Base-by-base conservation (phyloP, 306 rosid species). In the Glycine tomentella region DNA sequence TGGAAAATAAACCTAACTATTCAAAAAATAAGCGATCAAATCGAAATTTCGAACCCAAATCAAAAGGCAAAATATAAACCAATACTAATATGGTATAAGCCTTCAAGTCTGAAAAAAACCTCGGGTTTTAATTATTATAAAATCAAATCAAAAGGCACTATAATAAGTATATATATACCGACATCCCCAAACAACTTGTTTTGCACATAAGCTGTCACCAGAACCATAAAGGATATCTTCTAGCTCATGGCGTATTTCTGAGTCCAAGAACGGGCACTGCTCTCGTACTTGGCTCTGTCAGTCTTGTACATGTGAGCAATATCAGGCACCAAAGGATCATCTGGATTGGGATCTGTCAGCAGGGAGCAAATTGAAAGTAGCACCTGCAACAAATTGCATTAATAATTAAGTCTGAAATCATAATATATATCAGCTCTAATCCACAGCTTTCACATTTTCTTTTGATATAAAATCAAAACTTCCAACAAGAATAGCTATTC, bases 271-370 rank as follows among this genome's bases (percentile, higher is more conserved):
- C 91, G 89, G 34, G 91, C 91, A 9, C 88, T 88, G 17, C 20
- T 81, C 86, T 83, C 87, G 12, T 86, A 86, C 86, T 86, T 86
- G 61, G 86, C 82, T 51, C 77, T 78, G 89, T 88, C 91, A 0
- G 79, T 83, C 86, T 88, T 88, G 78, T 88, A 88, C 91, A 86
- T 86, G 56, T 86, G 80, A 36, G 91, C 91, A 78, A 88, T 86
- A 78, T 88, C 91, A 17, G 91, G 91, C 73, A 88, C 91, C 81
- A 88, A 79, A 58, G 91, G 91, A 9, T 88, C 89, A 10, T 88
- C 91, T 0, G 89, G 91, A 81, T 88, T 88, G 5, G 91, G 91
- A 51, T 88, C 91, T 58, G 91, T 88, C 79, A 88, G 73, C 71
- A 88, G 84, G 4, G 91, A 88, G 87, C 91, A 88, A 71, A 88